phyloP scores from a whole-genome alignment of 176 grass and related monocot genomes.

The Oryza longistaminata region DNA sequence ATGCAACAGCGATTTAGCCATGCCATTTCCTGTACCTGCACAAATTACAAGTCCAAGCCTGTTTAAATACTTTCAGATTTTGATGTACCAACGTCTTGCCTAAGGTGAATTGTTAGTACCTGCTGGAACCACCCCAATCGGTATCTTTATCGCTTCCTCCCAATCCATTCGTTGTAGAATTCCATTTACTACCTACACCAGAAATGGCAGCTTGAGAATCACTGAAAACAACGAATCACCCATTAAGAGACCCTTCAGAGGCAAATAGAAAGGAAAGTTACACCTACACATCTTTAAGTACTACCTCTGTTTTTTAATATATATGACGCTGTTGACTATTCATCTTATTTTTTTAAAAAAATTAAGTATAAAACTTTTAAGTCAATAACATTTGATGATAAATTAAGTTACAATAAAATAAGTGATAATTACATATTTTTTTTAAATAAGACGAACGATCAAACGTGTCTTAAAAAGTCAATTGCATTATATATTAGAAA shows the following conservation, averaged over 20 bases:
- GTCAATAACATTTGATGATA: too few relatives aligned
- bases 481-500: too few relatives aligned
- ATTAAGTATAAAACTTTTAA: too few relatives aligned
- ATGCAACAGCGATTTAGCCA: slow-evolving; percentile 85
- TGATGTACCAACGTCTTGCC: neutral
- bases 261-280: neutral
- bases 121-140: slow-evolving; percentile 81
- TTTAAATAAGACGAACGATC: too few relatives aligned
- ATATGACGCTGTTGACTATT: too few relatives aligned
- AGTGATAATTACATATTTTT: too few relatives aligned
- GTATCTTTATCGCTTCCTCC: slow-evolving; percentile 62
- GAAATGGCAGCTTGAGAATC: neutral
- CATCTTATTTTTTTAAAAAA: too few relatives aligned
- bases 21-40: slow-evolving; percentile 88
- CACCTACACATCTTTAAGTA: neutral
- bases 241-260: neutral
- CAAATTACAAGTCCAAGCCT: neutral
- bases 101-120: slow-evolving; percentile 21
- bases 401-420: too few relatives aligned
- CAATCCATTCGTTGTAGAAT: slow-evolving; percentile 77
- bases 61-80: neutral
- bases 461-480: too few relatives aligned
- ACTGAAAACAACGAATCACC: neutral
- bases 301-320: too few relatives aligned
- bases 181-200: slow-evolving; percentile 67